Evolutionary conservation across 768 basidiomycete genomes (phyloP).

Genomic region (Mycena galericulata): DNA sequence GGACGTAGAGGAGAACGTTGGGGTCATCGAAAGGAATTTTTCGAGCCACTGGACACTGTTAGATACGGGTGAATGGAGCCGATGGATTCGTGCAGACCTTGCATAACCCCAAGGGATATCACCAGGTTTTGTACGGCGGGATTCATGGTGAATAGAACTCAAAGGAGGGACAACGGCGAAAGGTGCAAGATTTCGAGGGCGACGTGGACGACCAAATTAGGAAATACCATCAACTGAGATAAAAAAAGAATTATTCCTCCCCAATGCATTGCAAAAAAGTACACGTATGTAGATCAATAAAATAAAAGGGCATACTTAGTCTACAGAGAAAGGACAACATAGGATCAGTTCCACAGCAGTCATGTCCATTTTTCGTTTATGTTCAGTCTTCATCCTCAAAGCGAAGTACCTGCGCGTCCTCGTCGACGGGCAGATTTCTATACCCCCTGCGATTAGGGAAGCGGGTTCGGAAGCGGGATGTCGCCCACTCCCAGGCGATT

Average conservation of each 20-base stretch:
- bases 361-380: conserved; percentile 9
- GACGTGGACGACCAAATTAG: conserved; percentile 8
- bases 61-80: background rate
- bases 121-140: conserved; percentile 83
- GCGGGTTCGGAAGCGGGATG: conserved; percentile 58
- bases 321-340: conserved; percentile 35
- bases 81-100: conserved; percentile 59
- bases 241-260: background rate
- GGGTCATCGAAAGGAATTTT: conserved; percentile 94
- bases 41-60: conserved; percentile 75
- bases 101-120: conserved; percentile 95
- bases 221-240: too few relatives aligned
- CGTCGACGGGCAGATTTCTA: conserved; percentile 83
- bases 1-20: conserved; percentile 81
- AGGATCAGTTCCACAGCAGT: conserved; percentile 22
- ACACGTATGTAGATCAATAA: conserved; percentile 34
- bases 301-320: conserved; percentile 27
- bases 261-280: conserved; percentile 28
- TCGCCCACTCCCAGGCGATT: conserved; percentile 77
- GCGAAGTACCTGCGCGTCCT: conserved; percentile 87
- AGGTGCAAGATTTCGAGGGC: too few relatives aligned
- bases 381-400: conserved; percentile 82
- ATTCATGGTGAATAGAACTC: too few relatives aligned
- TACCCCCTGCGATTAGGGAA: conserved; percentile 73
- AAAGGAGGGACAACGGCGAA: too few relatives aligned